phyloP scores from a whole-genome alignment of 495 filamentous ascomycete genomes.

The Penicillium roqueforti region DNA sequence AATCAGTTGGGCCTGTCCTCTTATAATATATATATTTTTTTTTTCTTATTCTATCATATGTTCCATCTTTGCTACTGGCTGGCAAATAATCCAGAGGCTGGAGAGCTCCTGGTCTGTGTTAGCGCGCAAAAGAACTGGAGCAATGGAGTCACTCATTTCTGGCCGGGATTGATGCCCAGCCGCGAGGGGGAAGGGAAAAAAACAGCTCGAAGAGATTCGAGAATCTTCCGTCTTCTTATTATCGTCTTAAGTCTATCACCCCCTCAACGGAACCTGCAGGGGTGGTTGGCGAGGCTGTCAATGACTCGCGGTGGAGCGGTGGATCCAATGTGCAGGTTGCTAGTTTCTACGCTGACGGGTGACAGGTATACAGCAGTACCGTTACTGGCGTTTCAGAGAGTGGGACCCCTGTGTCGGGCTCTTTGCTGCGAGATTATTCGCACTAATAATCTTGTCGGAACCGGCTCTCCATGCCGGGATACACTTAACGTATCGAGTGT shows the following conservation, averaged over 20 bases:
- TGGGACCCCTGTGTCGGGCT: slow-evolving; percentile 2
- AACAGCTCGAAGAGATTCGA: slow-evolving; percentile 9
- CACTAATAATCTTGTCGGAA: neutral
- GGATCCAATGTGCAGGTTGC: slow-evolving; percentile 32
- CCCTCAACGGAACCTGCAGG: slow-evolving; percentile 6
- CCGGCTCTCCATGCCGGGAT: neutral
- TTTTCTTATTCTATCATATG: slow-evolving; percentile 4
- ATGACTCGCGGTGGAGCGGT: slow-evolving; percentile 24
- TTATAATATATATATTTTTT: slow-evolving; percentile 12
- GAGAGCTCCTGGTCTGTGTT: slow-evolving; percentile 36
- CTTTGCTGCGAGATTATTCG: neutral
- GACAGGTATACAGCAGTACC: slow-evolving; percentile 7
- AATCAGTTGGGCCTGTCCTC: neutral
- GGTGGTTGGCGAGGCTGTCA: slow-evolving; percentile 6
- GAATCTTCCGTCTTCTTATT: slow-evolving; percentile 17
- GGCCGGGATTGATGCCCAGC: slow-evolving; percentile 10
- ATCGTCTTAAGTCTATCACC: neutral
- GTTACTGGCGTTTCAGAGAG: slow-evolving; percentile 6
- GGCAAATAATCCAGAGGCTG: slow-evolving; percentile 31
- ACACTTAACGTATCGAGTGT: neutral
- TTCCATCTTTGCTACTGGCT: slow-evolving; percentile 19
- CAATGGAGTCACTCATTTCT: slow-evolving; percentile 17
- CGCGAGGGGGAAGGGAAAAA: neutral
- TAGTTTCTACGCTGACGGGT: slow-evolving; percentile 18
- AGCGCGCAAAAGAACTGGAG: slow-evolving; percentile 31